Evolutionary conservation across 2,329 filamentous ascomycete genomes (phyloP), one percentile per base, ranked within the genome.

Genomic region (Colletotrichum spaethianum): DNA sequence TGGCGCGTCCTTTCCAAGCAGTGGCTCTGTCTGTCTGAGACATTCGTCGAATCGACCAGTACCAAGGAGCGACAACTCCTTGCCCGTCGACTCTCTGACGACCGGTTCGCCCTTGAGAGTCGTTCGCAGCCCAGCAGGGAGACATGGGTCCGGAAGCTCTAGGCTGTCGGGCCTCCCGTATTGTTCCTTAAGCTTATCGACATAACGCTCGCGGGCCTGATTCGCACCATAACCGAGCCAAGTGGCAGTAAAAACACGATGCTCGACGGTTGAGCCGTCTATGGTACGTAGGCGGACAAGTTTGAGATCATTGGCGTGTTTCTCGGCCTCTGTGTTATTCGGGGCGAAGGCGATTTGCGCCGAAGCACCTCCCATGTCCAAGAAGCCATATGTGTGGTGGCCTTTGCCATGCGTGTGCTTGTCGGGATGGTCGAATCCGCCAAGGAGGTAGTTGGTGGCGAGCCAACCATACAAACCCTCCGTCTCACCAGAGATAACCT

Each of bases 151-250:
- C 0, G 94, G 94, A 0, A 98, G 84, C 76, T 97, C 94, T 36
- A 86, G 83, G 7, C 87, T 84, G 6, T 87, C 86, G 5, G 86
- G 83, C 12, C 87, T 86, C n/a, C 84, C 85, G 74, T 91, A 93
- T 1, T 91, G 87, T 42, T 93, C 90, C 67, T 92, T 81, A n/a
- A 99, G 83, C 4, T 89, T 86, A 72, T 95, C 87, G n/a, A 98
- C 86, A 77, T 97, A 99, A 68, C 95, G 89, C 76, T 93, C 88
- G 57, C 96, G 91, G 5, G 97, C 96, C 83, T 98, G 92, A 75
- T 98, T 96, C 38, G 97, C 96, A n/a, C 96, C 96, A 79, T 98
- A 99, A 0, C 96, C 96, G 7, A 99, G 87, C 96, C 96, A 99
- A 0, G 96, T 98, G 1, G 96, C 95, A 0, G 97, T 95, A 80